Evolutionary conservation across 352 stramenopile genomes (phyloP), one percentile per base, ranked within the genome.

Genomic region (Blastocystis sp.): DNA sequence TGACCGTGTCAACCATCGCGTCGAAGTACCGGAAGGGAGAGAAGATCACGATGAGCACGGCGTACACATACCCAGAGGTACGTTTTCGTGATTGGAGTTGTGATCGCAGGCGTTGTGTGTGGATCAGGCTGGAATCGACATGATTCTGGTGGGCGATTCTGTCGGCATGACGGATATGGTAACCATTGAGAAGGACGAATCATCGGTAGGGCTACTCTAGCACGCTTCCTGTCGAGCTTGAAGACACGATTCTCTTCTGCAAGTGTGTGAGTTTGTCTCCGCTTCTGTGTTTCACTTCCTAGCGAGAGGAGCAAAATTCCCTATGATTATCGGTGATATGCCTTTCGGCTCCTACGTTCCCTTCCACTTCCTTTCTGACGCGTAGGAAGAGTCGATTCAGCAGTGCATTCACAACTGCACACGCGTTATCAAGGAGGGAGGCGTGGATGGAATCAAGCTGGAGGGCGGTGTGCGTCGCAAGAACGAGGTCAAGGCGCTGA

Each of bases 11-110:
- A 21, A 94, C 93, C 3, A 89, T 96, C n/a, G 90, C 90, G 29
- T 91, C 92, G 41, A 95, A 95, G 82, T 97, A 98, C 92, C 93
- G 94, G 91, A 97, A 97, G 90, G 94, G 95, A 39, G 95, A 98
- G 65, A 97, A 97, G 63, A 98, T 99, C 88, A 98, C 95, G n/a
- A 98, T 99, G 96, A 95, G 99, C 31, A 99, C 97, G 39, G 96
- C 96, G 3, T 99, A 99, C 91, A 95, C 99, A 92, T 99, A 98
- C 92, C 97, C 95, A 45, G 63, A 62, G 10, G 60, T 80, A 82
- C 29, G 37, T 50, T 1, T 35, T 21, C 66, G 35, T 19, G 26
- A 21, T 45, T 89, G 6, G 31, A 13, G 39, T 79, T 90, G 1
- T 19, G 39, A 60, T 65, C 29, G 16, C 88, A 71, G 55, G 96